Base-by-base conservation (phyloP, 352 stramenopile species). In the Pelagophyceae sp. region DNA sequence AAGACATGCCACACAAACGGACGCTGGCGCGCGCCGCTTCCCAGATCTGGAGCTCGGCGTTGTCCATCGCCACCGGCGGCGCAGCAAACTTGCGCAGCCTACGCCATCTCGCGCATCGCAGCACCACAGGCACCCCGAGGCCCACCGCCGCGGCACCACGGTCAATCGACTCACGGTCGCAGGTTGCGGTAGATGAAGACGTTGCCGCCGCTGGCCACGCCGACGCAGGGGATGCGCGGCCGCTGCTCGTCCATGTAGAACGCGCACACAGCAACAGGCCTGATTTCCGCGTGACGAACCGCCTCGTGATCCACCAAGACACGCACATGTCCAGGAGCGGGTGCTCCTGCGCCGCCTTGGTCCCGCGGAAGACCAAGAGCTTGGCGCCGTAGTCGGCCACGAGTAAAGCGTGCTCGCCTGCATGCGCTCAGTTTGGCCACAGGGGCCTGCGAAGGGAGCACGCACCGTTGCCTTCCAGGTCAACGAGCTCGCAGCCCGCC, bases 101-200 rank as follows among this genome's bases (percentile, higher is more conserved):
- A n/a, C n/a, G n/a, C n/a, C n/a, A n/a, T n/a, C n/a, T n/a, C n/a
- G n/a, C n/a, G n/a, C n/a, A n/a, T n/a, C n/a, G n/a, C n/a, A n/a
- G n/a, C n/a, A n/a, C n/a, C n/a, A n/a, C n/a, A n/a, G n/a, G n/a
- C n/a, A n/a, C n/a, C n/a, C n/a, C n/a, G n/a, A n/a, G n/a, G n/a
- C n/a, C n/a, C n/a, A n/a, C n/a, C n/a, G n/a, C n/a, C n/a, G n/a
- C n/a, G n/a, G n/a, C n/a, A n/a, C n/a, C n/a, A n/a, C n/a, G n/a
- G n/a, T n/a, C n/a, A n/a, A n/a, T n/a, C n/a, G n/a, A n/a, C n/a
- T n/a, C n/a, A n/a, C n/a, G 89, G 89, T 0, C 89, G 87, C 78
- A 93, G 92, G 80, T 92, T 92, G 65, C 88, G 88, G 77, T 93
- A 94, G 61, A 93, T 92, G 84, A 91, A 94, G 72, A 93, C 87